Percentiles rank a stretch among this genome's conserved stretches.
phyloP scores from a whole-genome alignment of 257 asterid species.

The Rubia yunnanensis region DNA sequence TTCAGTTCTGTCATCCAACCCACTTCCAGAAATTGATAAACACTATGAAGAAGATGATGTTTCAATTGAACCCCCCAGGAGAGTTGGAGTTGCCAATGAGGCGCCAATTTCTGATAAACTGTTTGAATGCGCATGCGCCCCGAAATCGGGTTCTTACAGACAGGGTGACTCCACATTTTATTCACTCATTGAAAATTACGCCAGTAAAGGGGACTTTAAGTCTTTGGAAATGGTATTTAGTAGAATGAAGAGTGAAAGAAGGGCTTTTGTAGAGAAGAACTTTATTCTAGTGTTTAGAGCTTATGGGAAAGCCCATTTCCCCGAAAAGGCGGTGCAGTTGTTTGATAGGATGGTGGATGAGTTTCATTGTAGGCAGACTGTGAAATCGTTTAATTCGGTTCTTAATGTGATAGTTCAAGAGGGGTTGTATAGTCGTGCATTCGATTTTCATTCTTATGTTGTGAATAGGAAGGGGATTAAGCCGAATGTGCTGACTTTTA shows the following conservation, averaged over 20 bases:
- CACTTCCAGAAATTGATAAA: constrained; percentile 12
- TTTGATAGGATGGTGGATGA: constrained; percentile 67
- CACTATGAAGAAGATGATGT: neutral
- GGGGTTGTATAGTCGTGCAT: constrained; percentile 43
- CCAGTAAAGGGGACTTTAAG: constrained; percentile 49
- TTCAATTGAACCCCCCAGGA: constrained; percentile 7
- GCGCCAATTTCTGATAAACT: constrained; percentile 46
- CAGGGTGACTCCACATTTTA: constrained; percentile 1
- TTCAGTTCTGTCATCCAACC: constrained; percentile 22
- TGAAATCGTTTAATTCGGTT: constrained; percentile 77
- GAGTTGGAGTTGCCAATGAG: constrained; percentile 10
- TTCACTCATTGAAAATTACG: constrained; percentile 44
- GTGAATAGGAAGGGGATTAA: constrained; percentile 26
- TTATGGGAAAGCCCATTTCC: constrained; percentile 55
- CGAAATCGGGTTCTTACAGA: constrained; percentile 45
- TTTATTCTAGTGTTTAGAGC: constrained; percentile 67
- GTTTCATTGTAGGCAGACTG: constrained; percentile 63
- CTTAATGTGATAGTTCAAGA: constrained; percentile 65
- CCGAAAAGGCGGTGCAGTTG: constrained; percentile 52
- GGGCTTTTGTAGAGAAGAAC: constrained; percentile 59
- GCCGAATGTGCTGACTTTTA: constrained; percentile 66
- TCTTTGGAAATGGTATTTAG: constrained; percentile 57
- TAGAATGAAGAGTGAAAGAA: constrained; percentile 60
- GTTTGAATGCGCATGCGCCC: constrained; percentile 41
- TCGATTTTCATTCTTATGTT: constrained; percentile 57